phyloP scores from a whole-genome alignment of 345 rosid species.

The Erodium maritimum region DNA sequence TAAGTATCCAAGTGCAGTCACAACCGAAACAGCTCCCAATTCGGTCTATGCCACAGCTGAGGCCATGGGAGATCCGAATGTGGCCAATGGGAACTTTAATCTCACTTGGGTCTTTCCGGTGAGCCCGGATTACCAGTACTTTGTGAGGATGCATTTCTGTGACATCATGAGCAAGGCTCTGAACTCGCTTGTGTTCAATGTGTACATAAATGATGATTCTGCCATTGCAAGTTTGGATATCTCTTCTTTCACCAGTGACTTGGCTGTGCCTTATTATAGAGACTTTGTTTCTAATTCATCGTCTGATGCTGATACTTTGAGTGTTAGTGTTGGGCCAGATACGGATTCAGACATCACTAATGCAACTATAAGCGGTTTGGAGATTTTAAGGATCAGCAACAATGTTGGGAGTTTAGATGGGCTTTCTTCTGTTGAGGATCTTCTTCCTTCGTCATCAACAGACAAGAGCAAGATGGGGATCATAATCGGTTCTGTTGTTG shows the following conservation, averaged over 20 bases:
- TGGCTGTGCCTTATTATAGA: conserved; percentile 54
- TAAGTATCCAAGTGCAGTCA: conserved; percentile 32
- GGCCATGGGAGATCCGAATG: conserved; percentile 76
- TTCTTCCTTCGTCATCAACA: conserved; percentile 38
- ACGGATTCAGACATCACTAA: conserved; percentile 34
- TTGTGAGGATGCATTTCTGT: conserved; percentile 85
- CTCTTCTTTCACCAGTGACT: conserved; percentile 36
- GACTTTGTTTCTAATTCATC: conserved; percentile 73
- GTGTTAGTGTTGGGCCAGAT: conserved; percentile 91
- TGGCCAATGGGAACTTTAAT: conserved; percentile 57
- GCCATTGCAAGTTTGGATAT: conserved; percentile 68
- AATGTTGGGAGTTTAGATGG: conserved; percentile 67
- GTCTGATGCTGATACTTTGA: conserved; percentile 36
- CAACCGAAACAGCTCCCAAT: conserved; percentile 74
- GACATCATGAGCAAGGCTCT: conserved; percentile 64
- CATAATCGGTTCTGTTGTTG: conserved; percentile 40
- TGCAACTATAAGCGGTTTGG: conserved; percentile 80
- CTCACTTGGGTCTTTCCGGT: conserved; percentile 80
- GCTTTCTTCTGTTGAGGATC: conserved; percentile 38
- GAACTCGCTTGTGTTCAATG: conserved; percentile 65
- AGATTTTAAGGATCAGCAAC: conserved; percentile 81
- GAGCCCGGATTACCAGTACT: conserved; percentile 57
- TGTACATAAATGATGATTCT: conserved; percentile 64
- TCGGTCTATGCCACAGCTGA: conserved; percentile 88
- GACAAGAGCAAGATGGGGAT: conserved; percentile 24